A percentile compares a stretch with the other conserved stretches of the same genome.
Evolutionary conservation across 2,329 filamentous ascomycete species (phyloP).

Genomic region (Nemania diffusa): DNA sequence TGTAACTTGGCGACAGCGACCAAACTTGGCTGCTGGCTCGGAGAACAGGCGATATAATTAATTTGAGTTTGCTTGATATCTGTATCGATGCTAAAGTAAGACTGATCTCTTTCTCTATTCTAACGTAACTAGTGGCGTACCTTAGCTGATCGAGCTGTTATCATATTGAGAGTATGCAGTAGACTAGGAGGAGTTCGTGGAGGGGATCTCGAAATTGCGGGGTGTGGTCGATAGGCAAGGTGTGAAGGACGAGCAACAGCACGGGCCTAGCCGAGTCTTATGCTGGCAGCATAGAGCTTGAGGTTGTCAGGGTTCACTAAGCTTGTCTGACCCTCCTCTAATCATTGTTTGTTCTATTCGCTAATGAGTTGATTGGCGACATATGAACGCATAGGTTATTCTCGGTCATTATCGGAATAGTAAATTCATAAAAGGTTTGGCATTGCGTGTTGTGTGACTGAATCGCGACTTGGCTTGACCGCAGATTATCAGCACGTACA

Average conservation of each 20-base stretch:
- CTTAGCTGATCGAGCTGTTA: constrained; percentile 9
- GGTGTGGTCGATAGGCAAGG: constrained; percentile 17
- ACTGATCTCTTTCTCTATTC: constrained; percentile 10
- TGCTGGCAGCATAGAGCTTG: constrained; percentile 18
- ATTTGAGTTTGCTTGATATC: constrained; percentile 13
- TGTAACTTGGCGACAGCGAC: constrained; percentile 12
- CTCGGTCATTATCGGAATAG: constrained; percentile 9
- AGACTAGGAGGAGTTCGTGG: too few species aligned
- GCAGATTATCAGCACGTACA: constrained; percentile 31
- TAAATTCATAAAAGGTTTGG: constrained; percentile 6
- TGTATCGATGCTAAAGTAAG: constrained; percentile 12
- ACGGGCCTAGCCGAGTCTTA: constrained; percentile 23
- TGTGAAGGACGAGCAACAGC: constrained; percentile 32
- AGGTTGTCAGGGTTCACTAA: constrained; percentile 20
- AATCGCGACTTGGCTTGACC: constrained; percentile 21
- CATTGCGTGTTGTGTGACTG: constrained; percentile 38
- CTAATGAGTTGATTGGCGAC: constrained; percentile 26
- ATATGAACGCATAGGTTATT: constrained; percentile 20
- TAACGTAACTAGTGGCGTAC: constrained; percentile 23
- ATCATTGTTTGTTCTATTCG: constrained; percentile 12
- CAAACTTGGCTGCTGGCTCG: background rate
- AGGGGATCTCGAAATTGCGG: constrained; percentile 17
- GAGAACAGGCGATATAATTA: constrained; percentile 10
- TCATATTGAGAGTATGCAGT: constrained; percentile 18
- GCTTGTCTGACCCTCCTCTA: constrained; percentile 35